A percentile compares a stretch with the other conserved stretches of the same genome.
phyloP scores from a whole-genome alignment of 208 protist species.

The Phytomonas serpens region DNA sequence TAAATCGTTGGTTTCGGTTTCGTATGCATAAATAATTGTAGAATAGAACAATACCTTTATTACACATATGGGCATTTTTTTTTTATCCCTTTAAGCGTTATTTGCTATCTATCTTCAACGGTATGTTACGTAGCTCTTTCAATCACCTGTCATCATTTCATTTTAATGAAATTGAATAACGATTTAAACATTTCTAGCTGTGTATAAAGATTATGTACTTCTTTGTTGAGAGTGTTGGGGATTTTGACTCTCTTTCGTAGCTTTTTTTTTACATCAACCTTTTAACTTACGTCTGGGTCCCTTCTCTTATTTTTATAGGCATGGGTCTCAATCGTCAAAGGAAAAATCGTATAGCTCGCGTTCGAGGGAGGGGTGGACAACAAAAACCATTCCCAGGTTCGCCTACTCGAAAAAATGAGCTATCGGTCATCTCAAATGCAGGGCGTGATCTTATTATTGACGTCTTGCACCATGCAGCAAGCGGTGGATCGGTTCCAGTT shows the following conservation, averaged over 20 bases:
- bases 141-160: not conserved
- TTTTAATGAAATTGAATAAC: not conserved
- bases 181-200: not conserved
- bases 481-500: conserved; percentile 66
- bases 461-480: conserved; percentile 82
- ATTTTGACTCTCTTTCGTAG: not conserved
- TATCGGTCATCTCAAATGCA: conserved; percentile 67
- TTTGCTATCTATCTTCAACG: not conserved
- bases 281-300: not conserved
- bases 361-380: not conserved
- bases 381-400: not conserved
- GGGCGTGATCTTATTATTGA: conserved; percentile 80
- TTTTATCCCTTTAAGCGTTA: conserved; percentile 4
- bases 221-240: not conserved
- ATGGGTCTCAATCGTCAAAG: conserved; percentile 81
- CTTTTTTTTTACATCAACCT: conserved; percentile 11
- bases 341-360: conserved; percentile 15
- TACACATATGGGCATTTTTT: not conserved
- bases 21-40: not conserved
- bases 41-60: not conserved
- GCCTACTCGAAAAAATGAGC: not conserved
- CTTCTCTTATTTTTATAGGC: conserved; percentile 10
- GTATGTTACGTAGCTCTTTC: not conserved
- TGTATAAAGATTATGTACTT: not conserved
- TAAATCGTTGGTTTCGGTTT: not conserved